Evolutionary conservation across 148 eudicot genomes (phyloP).

Genomic region (Camellia granthamiana): DNA sequence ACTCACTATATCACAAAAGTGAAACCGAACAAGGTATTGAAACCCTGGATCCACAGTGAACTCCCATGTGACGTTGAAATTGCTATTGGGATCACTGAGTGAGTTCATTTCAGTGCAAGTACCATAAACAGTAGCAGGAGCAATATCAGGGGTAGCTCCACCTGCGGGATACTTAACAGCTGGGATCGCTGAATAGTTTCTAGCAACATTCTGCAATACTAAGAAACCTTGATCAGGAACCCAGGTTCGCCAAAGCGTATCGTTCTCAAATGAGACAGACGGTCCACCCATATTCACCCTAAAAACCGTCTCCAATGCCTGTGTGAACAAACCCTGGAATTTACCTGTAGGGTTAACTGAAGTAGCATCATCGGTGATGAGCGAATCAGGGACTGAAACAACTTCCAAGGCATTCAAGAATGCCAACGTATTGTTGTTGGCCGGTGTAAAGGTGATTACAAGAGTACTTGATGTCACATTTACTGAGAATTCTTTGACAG

Average conservation of each 20-base stretch:
- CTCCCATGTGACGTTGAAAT: slow-evolving; percentile 34
- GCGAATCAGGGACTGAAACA: slow-evolving; percentile 34
- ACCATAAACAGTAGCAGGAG: slow-evolving; percentile 34
- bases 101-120: slow-evolving; percentile 29
- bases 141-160: slow-evolving; percentile 22
- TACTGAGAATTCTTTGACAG: slow-evolving; percentile 34
- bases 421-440: slow-evolving; percentile 24
- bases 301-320: slow-evolving; percentile 32
- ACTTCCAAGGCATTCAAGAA: slow-evolving; percentile 39
- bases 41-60: slow-evolving; percentile 34
- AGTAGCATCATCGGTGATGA: slow-evolving; percentile 35
- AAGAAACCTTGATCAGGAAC: slow-evolving; percentile 27
- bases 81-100: slow-evolving; percentile 16
- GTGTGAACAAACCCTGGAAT: slow-evolving; percentile 21
- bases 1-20: slow-evolving; percentile 59
- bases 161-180: slow-evolving; percentile 19
- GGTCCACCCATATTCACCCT: slow-evolving; percentile 43
- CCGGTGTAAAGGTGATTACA: slow-evolving; percentile 28
- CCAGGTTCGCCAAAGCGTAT: slow-evolving; percentile 35
- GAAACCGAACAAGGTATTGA: slow-evolving; percentile 33
- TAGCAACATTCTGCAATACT: slow-evolving; percentile 14
- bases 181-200: slow-evolving; percentile 21
- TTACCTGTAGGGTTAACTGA: slow-evolving; percentile 11
- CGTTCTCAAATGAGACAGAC: slow-evolving; percentile 23
- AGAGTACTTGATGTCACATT: slow-evolving; percentile 28